Conservation (phyloP, 768 basidiomycete species). For the Solioccasus polychromus region DNA sequence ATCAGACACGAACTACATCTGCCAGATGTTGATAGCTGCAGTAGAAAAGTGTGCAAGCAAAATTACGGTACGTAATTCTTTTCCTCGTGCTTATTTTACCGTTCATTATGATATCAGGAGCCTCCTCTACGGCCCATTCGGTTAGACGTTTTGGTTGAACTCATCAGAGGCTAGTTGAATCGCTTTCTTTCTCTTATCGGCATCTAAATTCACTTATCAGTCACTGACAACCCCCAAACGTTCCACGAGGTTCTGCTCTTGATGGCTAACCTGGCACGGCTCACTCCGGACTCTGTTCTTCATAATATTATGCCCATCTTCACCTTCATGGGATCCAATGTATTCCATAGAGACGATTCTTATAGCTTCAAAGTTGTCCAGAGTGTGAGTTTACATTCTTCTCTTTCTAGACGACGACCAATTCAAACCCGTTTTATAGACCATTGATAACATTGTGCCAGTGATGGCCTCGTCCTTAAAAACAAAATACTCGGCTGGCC, state of each 20-base stretch:
- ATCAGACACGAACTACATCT: conserved; percentile 72
- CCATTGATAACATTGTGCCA: conserved; percentile 90
- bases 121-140: conserved; percentile 59
- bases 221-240: conserved; percentile 88
- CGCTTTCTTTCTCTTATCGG: not conserved
- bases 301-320: conserved; percentile 98
- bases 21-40: conserved; percentile 83
- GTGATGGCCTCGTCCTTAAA: conserved; percentile 85
- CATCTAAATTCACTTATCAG: conserved; percentile 37
- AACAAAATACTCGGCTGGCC: conserved; percentile 45
- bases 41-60: conserved; percentile 63
- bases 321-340: conserved; percentile 99
- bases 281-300: conserved; percentile 87
- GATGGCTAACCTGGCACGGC: conserved; percentile 76
- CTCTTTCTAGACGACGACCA: not conserved
- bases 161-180: conserved; percentile 63
- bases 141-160: conserved; percentile 82
- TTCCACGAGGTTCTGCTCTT: conserved; percentile 90
- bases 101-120: conserved; percentile 39
- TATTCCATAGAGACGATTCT: conserved; percentile 93
- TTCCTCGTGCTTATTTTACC: conserved; percentile 1
- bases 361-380: conserved; percentile 96
- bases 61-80: conserved; percentile 48
- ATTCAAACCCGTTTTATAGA: conserved; percentile 43
- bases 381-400: conserved; percentile 48